Conservation (phyloP, 768 basidiomycete genomes). For the Mycena kentingensis region DNA sequence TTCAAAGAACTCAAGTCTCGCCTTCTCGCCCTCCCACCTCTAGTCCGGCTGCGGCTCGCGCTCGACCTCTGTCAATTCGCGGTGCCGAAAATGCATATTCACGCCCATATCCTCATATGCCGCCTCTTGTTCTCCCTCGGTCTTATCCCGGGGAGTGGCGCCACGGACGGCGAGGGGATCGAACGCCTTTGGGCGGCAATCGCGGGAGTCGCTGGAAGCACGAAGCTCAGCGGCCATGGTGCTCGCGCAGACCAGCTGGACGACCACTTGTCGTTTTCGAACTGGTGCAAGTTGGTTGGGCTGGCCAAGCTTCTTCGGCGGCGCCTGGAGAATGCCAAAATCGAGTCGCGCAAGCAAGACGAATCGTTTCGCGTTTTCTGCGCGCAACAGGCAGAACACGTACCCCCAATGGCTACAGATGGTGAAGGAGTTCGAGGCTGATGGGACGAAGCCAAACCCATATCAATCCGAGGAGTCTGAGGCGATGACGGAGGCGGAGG, state of each 20-base stretch:
- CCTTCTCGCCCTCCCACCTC: slow-evolving; percentile 4
- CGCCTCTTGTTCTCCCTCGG: slow-evolving; percentile 29
- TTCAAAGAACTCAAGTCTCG: slow-evolving; percentile 22
- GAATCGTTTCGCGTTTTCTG: slow-evolving; percentile 6
- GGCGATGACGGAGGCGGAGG: too few relatives aligned
- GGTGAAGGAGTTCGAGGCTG: slow-evolving; percentile 5
- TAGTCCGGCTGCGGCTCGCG: slow-evolving; percentile 11
- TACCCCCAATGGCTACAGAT: background rate
- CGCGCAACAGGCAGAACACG: background rate
- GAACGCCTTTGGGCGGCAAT: slow-evolving; percentile 32
- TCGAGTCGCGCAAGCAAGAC: background rate
- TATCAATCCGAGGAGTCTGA: background rate
- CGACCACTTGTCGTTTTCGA: slow-evolving; percentile 30
- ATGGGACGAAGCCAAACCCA: background rate
- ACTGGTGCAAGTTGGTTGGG: slow-evolving; percentile 29
- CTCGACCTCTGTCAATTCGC: slow-evolving; percentile 19
- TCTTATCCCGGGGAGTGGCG: slow-evolving; percentile 25
- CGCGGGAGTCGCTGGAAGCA: slow-evolving; percentile 31
- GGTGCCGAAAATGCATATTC: slow-evolving; percentile 33
- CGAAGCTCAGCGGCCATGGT: slow-evolving; percentile 38
- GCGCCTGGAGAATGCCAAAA: background rate
- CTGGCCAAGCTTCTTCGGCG: slow-evolving; percentile 23
- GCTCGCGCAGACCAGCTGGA: slow-evolving; percentile 29
- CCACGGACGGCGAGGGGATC: slow-evolving; percentile 36
- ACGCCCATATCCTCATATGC: slow-evolving; percentile 27